Conservation (phyloP, 371 early-diverging fungal species). For the Mucor plumbeus region DNA sequence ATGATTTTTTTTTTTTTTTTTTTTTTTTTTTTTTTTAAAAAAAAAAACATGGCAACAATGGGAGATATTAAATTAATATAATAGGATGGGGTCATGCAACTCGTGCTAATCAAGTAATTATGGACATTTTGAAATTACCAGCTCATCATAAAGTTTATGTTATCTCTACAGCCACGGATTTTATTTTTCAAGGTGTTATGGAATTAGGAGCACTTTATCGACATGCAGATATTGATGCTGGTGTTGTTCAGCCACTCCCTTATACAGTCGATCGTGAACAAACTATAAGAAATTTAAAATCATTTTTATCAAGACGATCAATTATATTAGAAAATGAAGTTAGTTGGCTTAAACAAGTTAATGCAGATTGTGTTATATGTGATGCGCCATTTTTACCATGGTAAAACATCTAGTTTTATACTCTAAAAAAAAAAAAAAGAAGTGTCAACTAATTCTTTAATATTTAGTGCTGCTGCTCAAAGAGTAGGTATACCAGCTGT, state of each 20-base stretch:
- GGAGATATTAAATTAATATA: not conserved
- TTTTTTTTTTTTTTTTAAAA: too few species aligned
- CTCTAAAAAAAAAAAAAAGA: too few species aligned
- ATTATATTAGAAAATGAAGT: slow-evolving; percentile 56
- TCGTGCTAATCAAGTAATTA: slow-evolving; percentile 64
- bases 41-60: not conserved
- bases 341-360: slow-evolving; percentile 58
- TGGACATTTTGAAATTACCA: slow-evolving; percentile 59
- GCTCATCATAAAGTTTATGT: slow-evolving; percentile 68
- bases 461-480: slow-evolving; percentile 61
- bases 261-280: slow-evolving; percentile 70
- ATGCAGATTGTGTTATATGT: slow-evolving; percentile 68
- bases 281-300: slow-evolving; percentile 54
- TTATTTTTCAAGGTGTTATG: slow-evolving; percentile 70
- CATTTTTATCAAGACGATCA: slow-evolving; percentile 54
- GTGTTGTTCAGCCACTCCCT: slow-evolving; percentile 74
- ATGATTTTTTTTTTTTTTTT: too few species aligned
- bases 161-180: slow-evolving; percentile 67
- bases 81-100: slow-evolving; percentile 77
- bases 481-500: slow-evolving; percentile 66
- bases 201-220: slow-evolving; percentile 61
- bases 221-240: slow-evolving; percentile 69
- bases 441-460: too few species aligned
- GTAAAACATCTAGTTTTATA: slow-evolving; percentile 31
- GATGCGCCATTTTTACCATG: slow-evolving; percentile 77